Evolutionary conservation across 2,329 filamentous ascomycete species (phyloP), one percentile per base, ranked within the genome.

Genomic region (Thielaviopsis cerberus): DNA sequence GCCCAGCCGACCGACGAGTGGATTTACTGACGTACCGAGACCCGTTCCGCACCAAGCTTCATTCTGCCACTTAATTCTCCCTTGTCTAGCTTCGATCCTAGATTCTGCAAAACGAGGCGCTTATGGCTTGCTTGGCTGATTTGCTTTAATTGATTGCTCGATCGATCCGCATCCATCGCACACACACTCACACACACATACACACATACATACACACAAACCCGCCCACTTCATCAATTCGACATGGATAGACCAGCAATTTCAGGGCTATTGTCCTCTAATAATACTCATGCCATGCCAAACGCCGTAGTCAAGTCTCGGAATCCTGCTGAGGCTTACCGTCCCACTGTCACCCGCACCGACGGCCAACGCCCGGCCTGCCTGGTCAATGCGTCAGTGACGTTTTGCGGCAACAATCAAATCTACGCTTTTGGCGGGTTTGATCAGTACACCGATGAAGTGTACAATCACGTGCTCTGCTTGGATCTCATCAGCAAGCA

Each of bases 361-460:
- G 74, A 86, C 54, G 86, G 86, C 53, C 83, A 88, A 71, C 81
- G 90, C 63, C 92, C 92, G 41, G 90, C 92, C 37, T 97, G 91
- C 67, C 77, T 98, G 54, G 91, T 98, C 64, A 98, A 98, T 74
- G 92, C 92, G 56, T 97, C 92, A 0, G 91, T 97, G 61, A 98
- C 92, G n/a, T 96, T 95, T 69, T 95, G 92, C 66, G 90, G 90
- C 61, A 92, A 95, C 72, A 92, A 97, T 69, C 83, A 92, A 70
- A 97, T 98, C 65, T 97, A 94, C 71, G 92, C 91, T 11, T 98
- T 98, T 74, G 92, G 92, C 51, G 92, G 92, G 20, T 98, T 98
- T 67, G 92, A 98, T 68, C 91, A 97, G 70, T 97, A 95, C 68
- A 98, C 92, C 0, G 92, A 98, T 69, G 92, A 98, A 74, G 87